These are phyloP conservation scores for Aspergillus proliferans DNA, from an alignment of 2,329 filamentous ascomycete species.

Conservation along the genomic window DNA sequence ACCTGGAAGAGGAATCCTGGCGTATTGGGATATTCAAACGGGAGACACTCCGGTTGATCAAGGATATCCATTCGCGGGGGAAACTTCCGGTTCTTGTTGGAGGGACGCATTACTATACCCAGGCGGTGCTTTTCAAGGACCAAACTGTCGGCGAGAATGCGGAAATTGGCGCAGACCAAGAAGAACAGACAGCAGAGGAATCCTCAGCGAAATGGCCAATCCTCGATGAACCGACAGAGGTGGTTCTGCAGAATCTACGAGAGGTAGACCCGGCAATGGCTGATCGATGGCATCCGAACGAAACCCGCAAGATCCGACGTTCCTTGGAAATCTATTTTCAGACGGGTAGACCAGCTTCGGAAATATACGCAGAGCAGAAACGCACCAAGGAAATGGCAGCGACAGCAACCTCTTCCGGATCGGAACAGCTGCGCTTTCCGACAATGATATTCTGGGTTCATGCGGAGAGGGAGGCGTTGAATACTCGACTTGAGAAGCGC, in stretches of 20 bases:
- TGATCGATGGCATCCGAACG: conserved; percentile 86
- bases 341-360: conserved; percentile 73
- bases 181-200: conserved; percentile 14
- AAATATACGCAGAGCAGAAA: conserved; percentile 77
- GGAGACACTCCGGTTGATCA: conserved; percentile 62
- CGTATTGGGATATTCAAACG: conserved; percentile 69
- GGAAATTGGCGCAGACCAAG: conserved; percentile 19
- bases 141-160: conserved; percentile 47
- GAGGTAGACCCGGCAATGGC: conserved; percentile 89
- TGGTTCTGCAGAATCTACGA: conserved; percentile 64
- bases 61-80: conserved; percentile 70
- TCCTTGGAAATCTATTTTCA: conserved; percentile 85
- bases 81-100: conserved; percentile 86
- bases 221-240: conserved; percentile 62
- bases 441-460: conserved; percentile 84
- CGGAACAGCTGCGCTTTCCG: conserved; percentile 43
- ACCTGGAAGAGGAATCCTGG: conserved; percentile 73
- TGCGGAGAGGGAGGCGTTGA: conserved; percentile 61
- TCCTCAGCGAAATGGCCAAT: conserved; percentile 56
- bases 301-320: conserved; percentile 79
- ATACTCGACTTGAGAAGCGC: conserved; percentile 64
- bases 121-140: conserved; percentile 77
- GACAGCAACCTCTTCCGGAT: conserved; percentile 8
- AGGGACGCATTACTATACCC: conserved; percentile 92
- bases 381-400: conserved; percentile 18